Evolutionary conservation across 208 protist species (phyloP).

Genomic region (Polymyxa betae): DNA sequence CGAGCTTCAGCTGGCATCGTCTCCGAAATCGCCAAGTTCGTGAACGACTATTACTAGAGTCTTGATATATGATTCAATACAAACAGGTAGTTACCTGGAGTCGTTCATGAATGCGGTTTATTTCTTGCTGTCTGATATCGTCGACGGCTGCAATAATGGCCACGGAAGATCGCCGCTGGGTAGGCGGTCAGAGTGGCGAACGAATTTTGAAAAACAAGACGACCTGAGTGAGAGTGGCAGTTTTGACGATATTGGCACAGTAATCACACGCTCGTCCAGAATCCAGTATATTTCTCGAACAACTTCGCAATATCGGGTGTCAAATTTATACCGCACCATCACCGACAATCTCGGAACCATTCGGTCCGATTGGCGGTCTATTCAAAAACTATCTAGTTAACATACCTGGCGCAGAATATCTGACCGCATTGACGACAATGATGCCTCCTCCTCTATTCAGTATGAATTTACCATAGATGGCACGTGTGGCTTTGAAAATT

Average conservation of each 20-base stretch:
- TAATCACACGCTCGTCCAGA: slow-evolving; percentile 31
- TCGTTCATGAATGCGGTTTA: too few species aligned
- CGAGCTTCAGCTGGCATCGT: neutral
- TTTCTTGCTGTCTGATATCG: too few species aligned
- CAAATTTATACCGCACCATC: neutral
- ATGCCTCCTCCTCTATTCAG: neutral
- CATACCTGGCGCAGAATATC: slow-evolving; percentile 32
- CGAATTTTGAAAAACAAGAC: too few species aligned
- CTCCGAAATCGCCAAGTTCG: too few species aligned
- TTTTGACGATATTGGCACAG: neutral
- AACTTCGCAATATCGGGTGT: neutral
- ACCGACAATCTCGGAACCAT: too few species aligned
- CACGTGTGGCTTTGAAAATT: neutral
- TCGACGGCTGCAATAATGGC: too few species aligned
- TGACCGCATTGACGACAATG: slow-evolving; percentile 23
- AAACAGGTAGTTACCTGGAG: too few species aligned
- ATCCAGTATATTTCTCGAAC: slow-evolving; percentile 4
- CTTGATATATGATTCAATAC: too few species aligned
- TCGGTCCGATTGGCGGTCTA: neutral
- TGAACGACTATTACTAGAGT: too few species aligned
- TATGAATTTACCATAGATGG: neutral
- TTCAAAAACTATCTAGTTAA: neutral
- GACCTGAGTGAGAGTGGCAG: too few species aligned
- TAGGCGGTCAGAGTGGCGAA: too few species aligned
- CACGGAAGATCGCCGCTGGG: too few species aligned